These are phyloP conservation scores for Pythium rhizo-oryzae DNA, from an alignment of 352 stramenopile genomes.

Conservation along the genomic window DNA sequence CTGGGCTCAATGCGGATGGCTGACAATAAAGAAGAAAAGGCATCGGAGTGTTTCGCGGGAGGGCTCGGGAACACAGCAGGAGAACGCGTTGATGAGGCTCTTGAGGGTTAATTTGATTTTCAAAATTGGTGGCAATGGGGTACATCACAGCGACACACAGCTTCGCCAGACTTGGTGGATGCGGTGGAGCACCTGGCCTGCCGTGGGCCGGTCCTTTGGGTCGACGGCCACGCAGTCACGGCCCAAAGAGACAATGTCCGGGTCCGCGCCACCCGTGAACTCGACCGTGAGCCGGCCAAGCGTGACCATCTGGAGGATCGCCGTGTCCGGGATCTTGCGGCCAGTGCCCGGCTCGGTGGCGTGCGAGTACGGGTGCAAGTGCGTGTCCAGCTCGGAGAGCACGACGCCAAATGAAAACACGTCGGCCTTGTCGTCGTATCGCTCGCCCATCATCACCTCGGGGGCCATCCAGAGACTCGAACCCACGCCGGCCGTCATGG, in stretches of 20 bases:
- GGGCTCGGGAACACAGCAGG: too few species aligned
- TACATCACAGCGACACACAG: slow-evolving; percentile 14
- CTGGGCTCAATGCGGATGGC: neutral
- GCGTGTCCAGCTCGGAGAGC: slow-evolving; percentile 44
- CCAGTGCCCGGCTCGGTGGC: slow-evolving; percentile 11
- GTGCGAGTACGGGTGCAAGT: slow-evolving; percentile 36
- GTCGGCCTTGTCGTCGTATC: slow-evolving; percentile 52
- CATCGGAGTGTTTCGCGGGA: too few species aligned
- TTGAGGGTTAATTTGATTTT: too few species aligned
- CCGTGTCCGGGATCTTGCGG: slow-evolving; percentile 14
- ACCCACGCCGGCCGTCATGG: slow-evolving; percentile 26
- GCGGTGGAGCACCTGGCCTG: slow-evolving; percentile 17
- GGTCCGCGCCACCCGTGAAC: slow-evolving; percentile 35
- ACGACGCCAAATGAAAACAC: slow-evolving; percentile 89
- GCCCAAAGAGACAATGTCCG: slow-evolving; percentile 6
- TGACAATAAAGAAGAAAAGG: neutral
- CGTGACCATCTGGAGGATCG: slow-evolving; percentile 38
- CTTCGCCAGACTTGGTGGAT: slow-evolving; percentile 21
- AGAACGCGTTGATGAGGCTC: too few species aligned
- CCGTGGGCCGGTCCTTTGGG: slow-evolving; percentile 9
- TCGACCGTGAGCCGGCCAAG: slow-evolving; percentile 32
- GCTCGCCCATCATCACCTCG: slow-evolving; percentile 42
- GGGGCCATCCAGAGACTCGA: slow-evolving; percentile 29
- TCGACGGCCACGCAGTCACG: slow-evolving; percentile 18
- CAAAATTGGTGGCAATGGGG: too few species aligned